Percentiles rank a stretch among this genome's conserved stretches.
Conservation (phyloP, 495 filamentous ascomycete species). For the Aspergillus biplanus region DNA sequence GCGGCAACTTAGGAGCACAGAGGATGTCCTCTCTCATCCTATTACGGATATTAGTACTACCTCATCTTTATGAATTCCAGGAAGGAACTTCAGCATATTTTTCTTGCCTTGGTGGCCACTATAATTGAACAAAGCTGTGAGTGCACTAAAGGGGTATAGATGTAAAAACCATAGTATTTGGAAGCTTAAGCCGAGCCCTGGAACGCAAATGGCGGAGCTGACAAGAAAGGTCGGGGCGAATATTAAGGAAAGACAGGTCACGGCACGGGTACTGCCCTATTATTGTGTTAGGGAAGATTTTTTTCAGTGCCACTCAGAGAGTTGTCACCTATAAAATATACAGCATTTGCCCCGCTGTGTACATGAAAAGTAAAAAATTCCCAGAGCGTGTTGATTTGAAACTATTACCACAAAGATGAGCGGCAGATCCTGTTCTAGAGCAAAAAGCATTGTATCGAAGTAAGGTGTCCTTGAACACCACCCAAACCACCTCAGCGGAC, state of each 20-base stretch:
- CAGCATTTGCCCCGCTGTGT: no score
- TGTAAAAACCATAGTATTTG: not conserved
- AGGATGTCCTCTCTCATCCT: not conserved
- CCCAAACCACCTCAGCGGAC: no score
- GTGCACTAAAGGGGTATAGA: not conserved
- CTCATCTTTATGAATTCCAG: not conserved
- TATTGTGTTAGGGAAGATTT: no score
- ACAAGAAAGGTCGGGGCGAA: not conserved
- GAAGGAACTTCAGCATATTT: not conserved
- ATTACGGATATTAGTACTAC: not conserved
- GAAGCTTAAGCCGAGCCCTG: not conserved
- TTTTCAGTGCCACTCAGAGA: no score
- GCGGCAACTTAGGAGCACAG: not conserved
- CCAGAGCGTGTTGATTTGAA: no score
- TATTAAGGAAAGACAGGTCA: not conserved
- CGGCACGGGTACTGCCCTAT: not conserved
- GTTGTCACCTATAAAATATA: no score
- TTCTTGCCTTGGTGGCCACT: not conserved
- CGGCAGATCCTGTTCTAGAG: no score
- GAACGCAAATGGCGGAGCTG: not conserved
- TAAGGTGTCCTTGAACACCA: no score
- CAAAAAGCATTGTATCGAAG: no score
- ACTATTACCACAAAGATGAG: no score
- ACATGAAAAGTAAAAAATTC: no score
- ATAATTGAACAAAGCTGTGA: not conserved